phyloP scores from a whole-genome alignment of 768 basidiomycete species.

The Xerocomus spinulosus region DNA sequence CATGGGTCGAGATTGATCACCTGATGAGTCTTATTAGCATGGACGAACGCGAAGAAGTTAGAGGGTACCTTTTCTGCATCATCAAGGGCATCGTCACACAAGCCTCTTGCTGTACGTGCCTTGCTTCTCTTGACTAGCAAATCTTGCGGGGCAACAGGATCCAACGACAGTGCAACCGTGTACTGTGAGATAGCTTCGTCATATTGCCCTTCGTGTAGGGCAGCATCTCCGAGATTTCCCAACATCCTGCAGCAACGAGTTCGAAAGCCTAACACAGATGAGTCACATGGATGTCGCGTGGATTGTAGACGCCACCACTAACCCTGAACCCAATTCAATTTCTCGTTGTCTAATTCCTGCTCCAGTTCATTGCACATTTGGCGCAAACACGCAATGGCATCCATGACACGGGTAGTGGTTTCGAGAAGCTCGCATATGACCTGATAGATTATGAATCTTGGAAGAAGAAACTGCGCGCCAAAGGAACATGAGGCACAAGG shows the following conservation, averaged over 20 bases:
- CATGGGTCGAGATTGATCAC: background rate
- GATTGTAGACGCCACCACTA: background rate
- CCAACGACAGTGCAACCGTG: background rate
- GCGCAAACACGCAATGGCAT: background rate
- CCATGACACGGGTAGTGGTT: background rate
- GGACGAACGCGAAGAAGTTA: background rate
- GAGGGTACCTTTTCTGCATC: background rate
- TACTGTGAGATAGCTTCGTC: background rate
- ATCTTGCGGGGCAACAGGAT: background rate
- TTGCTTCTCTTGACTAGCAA: background rate
- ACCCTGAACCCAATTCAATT: slow-evolving; percentile 1
- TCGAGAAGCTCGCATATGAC: background rate
- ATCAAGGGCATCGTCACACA: slow-evolving; percentile 1
- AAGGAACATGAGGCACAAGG: background rate
- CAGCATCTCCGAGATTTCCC: background rate
- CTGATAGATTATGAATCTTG: background rate
- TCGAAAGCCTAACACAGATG: background rate
- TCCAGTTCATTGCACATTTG: background rate
- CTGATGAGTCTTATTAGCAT: background rate
- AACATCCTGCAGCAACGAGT: background rate
- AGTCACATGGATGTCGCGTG: background rate
- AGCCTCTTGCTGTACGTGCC: background rate
- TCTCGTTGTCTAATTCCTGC: background rate
- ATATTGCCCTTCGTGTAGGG: background rate
- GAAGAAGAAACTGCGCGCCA: background rate